phyloP scores from a whole-genome alignment of 768 basidiomycete genomes.

The Boletellus ananas region DNA sequence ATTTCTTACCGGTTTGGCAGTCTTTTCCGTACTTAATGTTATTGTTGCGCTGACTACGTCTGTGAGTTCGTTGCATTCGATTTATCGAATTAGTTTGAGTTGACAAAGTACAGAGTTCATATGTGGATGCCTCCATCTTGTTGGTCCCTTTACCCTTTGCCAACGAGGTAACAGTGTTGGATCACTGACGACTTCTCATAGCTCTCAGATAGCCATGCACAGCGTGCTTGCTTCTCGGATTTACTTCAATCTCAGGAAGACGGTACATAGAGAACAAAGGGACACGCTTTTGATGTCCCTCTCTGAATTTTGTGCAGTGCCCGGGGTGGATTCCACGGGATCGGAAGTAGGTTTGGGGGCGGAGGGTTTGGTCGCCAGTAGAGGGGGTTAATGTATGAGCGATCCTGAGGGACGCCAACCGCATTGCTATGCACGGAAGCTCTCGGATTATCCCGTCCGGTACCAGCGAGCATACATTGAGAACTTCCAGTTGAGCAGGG shows the following conservation, averaged over 20 bases:
- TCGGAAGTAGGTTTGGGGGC: too few relatives aligned
- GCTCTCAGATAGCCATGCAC: slow-evolving; percentile 20
- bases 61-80: background rate
- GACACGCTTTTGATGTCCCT: background rate
- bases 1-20: slow-evolving; percentile 5
- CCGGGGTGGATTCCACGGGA: too few relatives aligned
- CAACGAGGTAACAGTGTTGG: too few relatives aligned
- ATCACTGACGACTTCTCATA: too few relatives aligned
- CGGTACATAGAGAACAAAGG: slow-evolving; percentile 5
- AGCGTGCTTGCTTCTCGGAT: too few relatives aligned
- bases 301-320: slow-evolving; percentile 8
- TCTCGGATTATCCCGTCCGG: too few relatives aligned
- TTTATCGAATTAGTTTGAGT: background rate
- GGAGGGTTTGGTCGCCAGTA: too few relatives aligned
- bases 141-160: slow-evolving; percentile 5
- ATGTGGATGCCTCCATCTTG: slow-evolving; percentile 17
- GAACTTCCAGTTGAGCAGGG: too few relatives aligned
- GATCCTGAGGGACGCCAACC: too few relatives aligned
- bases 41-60: slow-evolving; percentile 5
- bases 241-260: slow-evolving; percentile 24
- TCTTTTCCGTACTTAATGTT: slow-evolving; percentile 17
- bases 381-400: too few relatives aligned
- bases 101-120: slow-evolving; percentile 6
- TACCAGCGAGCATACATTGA: too few relatives aligned
- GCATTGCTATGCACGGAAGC: too few relatives aligned